A percentile compares a stretch with the other conserved stretches of the same genome.
phyloP scores from a whole-genome alignment of 1,139 yeast species.

The Geotrichum carabidarum region DNA sequence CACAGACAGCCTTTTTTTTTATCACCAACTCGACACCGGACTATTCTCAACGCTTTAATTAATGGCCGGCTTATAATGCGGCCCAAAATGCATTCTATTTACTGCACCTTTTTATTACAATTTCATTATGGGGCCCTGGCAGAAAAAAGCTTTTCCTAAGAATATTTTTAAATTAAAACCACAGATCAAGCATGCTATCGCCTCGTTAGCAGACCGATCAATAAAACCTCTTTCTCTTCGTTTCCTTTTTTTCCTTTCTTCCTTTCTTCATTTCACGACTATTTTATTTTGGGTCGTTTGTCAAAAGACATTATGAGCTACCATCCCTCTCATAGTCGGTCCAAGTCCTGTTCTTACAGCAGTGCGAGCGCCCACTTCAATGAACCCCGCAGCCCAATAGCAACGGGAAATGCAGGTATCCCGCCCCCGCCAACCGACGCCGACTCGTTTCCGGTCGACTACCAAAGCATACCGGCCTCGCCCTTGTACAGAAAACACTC shows the following conservation, averaged over 20 bases:
- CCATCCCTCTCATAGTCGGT: conserved; percentile 17
- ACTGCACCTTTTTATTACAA: too few relatives aligned
- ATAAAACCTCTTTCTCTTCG: background rate
- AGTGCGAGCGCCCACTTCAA: background rate
- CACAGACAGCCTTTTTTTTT: too few relatives aligned
- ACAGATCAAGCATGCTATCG: background rate
- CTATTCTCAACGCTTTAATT: too few relatives aligned
- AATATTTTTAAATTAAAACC: too few relatives aligned
- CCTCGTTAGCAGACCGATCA: too few relatives aligned
- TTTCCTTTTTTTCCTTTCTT: background rate
- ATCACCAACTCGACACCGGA: too few relatives aligned
- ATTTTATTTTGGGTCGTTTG: background rate
- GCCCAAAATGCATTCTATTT: too few relatives aligned
- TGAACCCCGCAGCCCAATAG: background rate
- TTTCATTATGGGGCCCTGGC: too few relatives aligned
- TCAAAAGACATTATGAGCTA: conserved; percentile 5
- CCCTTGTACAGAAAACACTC: conserved; percentile 33
- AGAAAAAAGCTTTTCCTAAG: too few relatives aligned
- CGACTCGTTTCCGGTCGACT: conserved; percentile 14
- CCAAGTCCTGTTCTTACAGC: conserved; percentile 15
- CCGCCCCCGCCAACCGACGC: conserved; percentile 18
- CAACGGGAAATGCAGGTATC: background rate
- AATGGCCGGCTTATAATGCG: too few relatives aligned
- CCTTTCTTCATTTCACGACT: background rate
- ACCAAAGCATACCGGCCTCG: conserved; percentile 5